These are phyloP conservation scores for Helenozyma baotianmanensis DNA, from an alignment of 805 yeast species.

Conservation along the genomic window DNA sequence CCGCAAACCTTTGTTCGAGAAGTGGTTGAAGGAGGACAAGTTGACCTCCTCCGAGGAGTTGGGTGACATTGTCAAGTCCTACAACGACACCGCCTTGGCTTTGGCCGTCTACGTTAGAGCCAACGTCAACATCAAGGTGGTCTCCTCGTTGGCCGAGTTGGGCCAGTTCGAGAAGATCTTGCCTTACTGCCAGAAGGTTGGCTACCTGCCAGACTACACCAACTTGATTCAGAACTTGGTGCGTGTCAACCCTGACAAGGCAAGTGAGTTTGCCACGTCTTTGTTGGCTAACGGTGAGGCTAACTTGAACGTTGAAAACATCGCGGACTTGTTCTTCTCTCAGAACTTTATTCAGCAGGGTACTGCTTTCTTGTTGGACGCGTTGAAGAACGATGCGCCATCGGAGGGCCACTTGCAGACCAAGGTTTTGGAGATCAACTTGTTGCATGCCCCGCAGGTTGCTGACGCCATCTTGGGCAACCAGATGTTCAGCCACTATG, in stretches of 20 bases:
- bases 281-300: slow-evolving; percentile 60
- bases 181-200: slow-evolving; percentile 88
- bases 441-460: slow-evolving; percentile 96
- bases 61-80: slow-evolving; percentile 92
- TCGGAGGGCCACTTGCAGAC: slow-evolving; percentile 96
- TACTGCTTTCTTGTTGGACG: slow-evolving; percentile 93
- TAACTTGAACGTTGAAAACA: slow-evolving; percentile 72
- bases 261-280: slow-evolving; percentile 93
- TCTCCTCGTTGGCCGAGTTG: slow-evolving; percentile 85
- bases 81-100: slow-evolving; percentile 74
- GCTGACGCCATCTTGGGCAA: slow-evolving; percentile 98
- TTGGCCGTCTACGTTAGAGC: slow-evolving; percentile 87
- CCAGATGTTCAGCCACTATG: slow-evolving; percentile 92
- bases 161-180: slow-evolving; percentile 95
- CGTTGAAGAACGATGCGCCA: slow-evolving; percentile 88
- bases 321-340: slow-evolving; percentile 90
- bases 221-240: slow-evolving; percentile 85
- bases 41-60: slow-evolving; percentile 93
- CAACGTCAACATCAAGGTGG: slow-evolving; percentile 80
- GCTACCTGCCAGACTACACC: slow-evolving; percentile 85
- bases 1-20: slow-evolving; percentile 88
- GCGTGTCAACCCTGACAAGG: slow-evolving; percentile 94
- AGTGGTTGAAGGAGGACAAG: slow-evolving; percentile 94
- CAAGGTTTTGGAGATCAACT: slow-evolving; percentile 84
- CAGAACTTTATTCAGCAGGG: slow-evolving; percentile 96